phyloP scores from a whole-genome alignment of 331 rosid species.

The Ulmus americana region DNA sequence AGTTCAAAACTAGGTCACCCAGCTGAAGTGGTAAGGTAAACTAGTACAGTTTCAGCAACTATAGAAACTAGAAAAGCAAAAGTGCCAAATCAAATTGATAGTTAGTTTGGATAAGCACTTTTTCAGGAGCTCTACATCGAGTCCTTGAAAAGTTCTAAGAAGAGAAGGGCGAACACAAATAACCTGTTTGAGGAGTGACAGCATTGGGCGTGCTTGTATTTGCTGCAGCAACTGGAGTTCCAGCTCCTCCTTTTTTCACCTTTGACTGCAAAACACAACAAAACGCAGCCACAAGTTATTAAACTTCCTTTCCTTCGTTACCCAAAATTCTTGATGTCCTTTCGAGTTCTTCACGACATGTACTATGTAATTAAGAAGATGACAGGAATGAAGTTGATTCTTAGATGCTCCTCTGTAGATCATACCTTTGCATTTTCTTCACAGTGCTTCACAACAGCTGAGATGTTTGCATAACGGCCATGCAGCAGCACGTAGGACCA shows the following conservation, averaged over 20 bases:
- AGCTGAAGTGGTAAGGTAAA: not conserved
- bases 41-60: not conserved
- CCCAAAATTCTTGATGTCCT: not conserved
- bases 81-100: not conserved
- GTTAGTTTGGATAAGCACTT: not conserved
- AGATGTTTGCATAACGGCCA: constrained; percentile 73
- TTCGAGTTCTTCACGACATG: not conserved
- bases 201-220: constrained; percentile 33
- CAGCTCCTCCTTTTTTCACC: constrained; percentile 79
- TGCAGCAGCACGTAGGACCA: constrained; percentile 76
- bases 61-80: not conserved
- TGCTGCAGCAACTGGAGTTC: constrained; percentile 32
- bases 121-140: not conserved
- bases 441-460: constrained; percentile 81
- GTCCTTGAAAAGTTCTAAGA: not conserved
- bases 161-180: not conserved
- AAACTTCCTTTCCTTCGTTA: constrained; percentile 5
- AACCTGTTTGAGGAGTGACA: constrained; percentile 48
- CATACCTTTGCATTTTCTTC: constrained; percentile 89
- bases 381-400: constrained; percentile 2
- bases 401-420: not conserved
- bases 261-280: constrained; percentile 60
- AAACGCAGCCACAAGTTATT: not conserved
- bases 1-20: too few species aligned
- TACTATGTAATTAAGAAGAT: too few species aligned